Evolutionary conservation across 768 basidiomycete genomes (phyloP).

Genomic region (Daedaleopsis sinensis): DNA sequence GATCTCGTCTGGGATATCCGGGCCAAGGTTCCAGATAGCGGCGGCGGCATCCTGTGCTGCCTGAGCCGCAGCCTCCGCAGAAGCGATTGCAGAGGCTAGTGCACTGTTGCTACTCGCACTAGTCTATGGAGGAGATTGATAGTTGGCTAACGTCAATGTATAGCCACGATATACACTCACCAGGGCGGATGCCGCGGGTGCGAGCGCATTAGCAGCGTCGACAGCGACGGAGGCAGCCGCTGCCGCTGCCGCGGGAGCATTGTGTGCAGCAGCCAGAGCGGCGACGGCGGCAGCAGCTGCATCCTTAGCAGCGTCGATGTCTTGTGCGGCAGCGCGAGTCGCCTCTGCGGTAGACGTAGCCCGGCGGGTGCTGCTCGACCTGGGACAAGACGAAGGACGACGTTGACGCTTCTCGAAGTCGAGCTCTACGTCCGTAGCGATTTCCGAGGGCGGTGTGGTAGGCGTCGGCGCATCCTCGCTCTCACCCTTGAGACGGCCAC

Average conservation of each 20-base stretch:
- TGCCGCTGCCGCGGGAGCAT: background rate
- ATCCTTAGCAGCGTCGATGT: background rate
- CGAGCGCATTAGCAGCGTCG: background rate
- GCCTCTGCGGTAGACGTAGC: background rate
- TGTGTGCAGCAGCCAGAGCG: background rate
- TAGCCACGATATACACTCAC: background rate
- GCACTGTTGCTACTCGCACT: background rate
- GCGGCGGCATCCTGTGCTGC: background rate
- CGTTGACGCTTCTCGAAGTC: background rate
- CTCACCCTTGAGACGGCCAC: background rate
- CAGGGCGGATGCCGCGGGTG: slow-evolving; percentile 2
- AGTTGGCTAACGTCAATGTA: background rate
- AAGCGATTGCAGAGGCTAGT: background rate
- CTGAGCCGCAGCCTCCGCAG: background rate
- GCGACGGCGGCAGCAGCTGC: background rate
- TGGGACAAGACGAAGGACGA: background rate
- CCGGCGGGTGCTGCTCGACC: background rate
- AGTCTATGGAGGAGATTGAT: background rate
- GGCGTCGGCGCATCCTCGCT: background rate
- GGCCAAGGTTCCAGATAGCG: background rate
- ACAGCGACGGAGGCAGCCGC: background rate
- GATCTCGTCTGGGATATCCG: background rate
- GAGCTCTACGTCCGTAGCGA: background rate
- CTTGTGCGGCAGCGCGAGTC: background rate
- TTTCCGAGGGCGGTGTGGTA: background rate